Conservation (phyloP, 1,284 basidiomycete species). For the Pascua guehoae region DNA sequence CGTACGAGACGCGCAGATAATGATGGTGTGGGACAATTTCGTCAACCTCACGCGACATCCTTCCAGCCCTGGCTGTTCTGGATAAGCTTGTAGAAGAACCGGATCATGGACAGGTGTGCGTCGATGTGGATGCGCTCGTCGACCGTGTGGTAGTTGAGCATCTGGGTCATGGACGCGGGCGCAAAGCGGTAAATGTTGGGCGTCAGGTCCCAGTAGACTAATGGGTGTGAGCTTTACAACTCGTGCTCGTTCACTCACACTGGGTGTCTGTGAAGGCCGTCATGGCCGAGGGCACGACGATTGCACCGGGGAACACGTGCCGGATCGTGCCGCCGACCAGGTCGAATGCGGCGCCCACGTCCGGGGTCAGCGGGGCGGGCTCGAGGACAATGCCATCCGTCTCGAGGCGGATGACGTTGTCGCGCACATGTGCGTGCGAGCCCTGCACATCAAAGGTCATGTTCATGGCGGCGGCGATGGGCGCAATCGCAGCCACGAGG, state of each 20-base stretch:
- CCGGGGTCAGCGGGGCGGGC: constrained; percentile 19
- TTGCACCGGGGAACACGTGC: constrained; percentile 14
- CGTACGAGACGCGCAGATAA: too few relatives aligned
- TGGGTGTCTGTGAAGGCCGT: constrained; percentile 20
- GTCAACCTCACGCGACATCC: background rate
- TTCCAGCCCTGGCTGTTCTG: constrained; percentile 18
- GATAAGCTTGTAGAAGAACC: constrained; percentile 22
- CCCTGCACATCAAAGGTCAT: constrained; percentile 17
- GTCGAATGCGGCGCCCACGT: constrained; percentile 11
- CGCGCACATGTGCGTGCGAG: constrained; percentile 10
- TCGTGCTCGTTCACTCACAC: constrained; percentile 6
- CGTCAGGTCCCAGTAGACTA: constrained; percentile 21
- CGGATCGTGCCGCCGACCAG: constrained; percentile 21
- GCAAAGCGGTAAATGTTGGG: constrained; percentile 29
- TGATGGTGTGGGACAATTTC: background rate
- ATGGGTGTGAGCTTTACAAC: background rate
- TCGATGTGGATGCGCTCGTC: constrained; percentile 26
- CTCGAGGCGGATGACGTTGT: constrained; percentile 17
- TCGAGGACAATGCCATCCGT: constrained; percentile 11
- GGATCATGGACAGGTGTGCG: constrained; percentile 21
- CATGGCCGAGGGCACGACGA: constrained; percentile 21
- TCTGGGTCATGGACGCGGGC: constrained; percentile 14
- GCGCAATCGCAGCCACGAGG: constrained; percentile 8
- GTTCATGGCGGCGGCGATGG: constrained; percentile 11
- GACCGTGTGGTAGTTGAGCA: constrained; percentile 23